These are phyloP conservation scores for Backusella luteola DNA, from an alignment of 192 early-diverging fungal species.

Conservation along the genomic window DNA sequence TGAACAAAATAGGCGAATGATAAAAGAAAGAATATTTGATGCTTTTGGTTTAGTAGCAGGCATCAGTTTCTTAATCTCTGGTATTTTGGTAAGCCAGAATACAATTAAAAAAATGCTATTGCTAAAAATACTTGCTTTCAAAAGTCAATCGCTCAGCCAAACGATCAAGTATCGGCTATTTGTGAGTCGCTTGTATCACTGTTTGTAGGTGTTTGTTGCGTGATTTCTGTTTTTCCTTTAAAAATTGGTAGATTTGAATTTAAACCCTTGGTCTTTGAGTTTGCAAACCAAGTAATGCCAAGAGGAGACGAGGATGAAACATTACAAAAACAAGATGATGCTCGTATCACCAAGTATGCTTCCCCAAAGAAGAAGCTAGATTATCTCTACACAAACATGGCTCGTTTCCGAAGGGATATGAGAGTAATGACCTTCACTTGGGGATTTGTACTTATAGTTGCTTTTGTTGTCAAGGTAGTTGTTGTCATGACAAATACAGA, in stretches of 20 bases:
- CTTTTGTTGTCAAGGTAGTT: slow-evolving; percentile 36
- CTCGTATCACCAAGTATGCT: slow-evolving; percentile 9
- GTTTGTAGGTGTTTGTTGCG: slow-evolving; percentile 28
- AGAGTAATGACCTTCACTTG: slow-evolving; percentile 34
- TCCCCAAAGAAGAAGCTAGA: slow-evolving; percentile 14
- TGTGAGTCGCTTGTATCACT: slow-evolving; percentile 30
- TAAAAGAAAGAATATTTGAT: slow-evolving; percentile 20
- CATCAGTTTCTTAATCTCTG: slow-evolving; percentile 34
- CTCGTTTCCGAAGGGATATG: slow-evolving; percentile 32
- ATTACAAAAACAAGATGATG: slow-evolving; percentile 11
- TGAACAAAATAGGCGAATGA: slow-evolving; percentile 20
- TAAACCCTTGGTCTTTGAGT: slow-evolving; percentile 26
- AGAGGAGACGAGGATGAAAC: slow-evolving; percentile 12
- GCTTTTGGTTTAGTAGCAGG: slow-evolving; percentile 25
- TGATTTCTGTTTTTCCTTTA: slow-evolving; percentile 27
- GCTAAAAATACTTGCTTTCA: background rate
- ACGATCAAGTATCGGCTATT: slow-evolving; percentile 19
- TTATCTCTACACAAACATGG: slow-evolving; percentile 29
- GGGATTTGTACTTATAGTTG: slow-evolving; percentile 24
- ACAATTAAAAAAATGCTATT: too few relatives aligned
- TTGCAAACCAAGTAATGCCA: slow-evolving; percentile 34
- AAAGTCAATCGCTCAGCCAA: slow-evolving; percentile 35
- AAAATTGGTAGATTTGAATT: slow-evolving; percentile 19
- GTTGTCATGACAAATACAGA: slow-evolving; percentile 26
- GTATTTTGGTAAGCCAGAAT: slow-evolving; percentile 24